Conservation (phyloP, 768 basidiomycete species). For the Russula vinacea region DNA sequence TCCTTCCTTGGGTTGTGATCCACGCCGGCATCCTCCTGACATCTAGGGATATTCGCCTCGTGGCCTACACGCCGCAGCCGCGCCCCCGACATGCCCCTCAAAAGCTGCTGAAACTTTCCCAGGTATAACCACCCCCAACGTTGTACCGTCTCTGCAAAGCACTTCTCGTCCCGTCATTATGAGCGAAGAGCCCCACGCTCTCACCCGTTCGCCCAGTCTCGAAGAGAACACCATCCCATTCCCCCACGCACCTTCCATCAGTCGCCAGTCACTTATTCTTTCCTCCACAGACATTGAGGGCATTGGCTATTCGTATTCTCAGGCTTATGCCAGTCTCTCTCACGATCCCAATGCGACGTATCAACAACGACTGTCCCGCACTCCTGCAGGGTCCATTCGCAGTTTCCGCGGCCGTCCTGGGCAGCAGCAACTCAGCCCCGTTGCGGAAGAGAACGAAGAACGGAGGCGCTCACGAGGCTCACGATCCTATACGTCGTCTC, state of each 20-base stretch:
- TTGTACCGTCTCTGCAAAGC: conserved; percentile 18
- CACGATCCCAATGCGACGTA: conserved; percentile 18
- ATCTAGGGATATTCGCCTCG: conserved; percentile 18
- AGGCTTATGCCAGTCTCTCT: conserved; percentile 22
- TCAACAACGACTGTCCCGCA: conserved; percentile 22
- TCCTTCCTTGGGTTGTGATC: conserved; percentile 10
- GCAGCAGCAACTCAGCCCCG: conserved; percentile 29
- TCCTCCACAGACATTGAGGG: conserved; percentile 17
- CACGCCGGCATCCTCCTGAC: conserved; percentile 21
- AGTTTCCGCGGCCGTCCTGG: conserved; percentile 24
- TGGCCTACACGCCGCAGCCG: conserved; percentile 27
- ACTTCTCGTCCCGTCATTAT: conserved; percentile 21
- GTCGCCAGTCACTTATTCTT: conserved; percentile 27
- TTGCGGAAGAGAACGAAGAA: conserved; percentile 29
- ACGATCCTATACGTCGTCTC: conserved; percentile 14
- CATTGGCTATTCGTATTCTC: conserved; percentile 28
- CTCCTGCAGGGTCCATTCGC: conserved; percentile 27
- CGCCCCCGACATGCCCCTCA: conserved; percentile 27
- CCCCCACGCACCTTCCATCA: conserved; percentile 25
- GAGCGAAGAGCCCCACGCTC: conserved; percentile 19
- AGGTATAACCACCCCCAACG: conserved; percentile 17
- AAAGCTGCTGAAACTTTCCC: conserved; percentile 26
- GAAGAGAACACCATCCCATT: conserved; percentile 27
- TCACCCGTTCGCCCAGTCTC: conserved; percentile 10
- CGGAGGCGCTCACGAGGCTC: conserved; percentile 26